Conservation (phyloP, 805 yeast genomes). For the Yamadazyma sp. region DNA sequence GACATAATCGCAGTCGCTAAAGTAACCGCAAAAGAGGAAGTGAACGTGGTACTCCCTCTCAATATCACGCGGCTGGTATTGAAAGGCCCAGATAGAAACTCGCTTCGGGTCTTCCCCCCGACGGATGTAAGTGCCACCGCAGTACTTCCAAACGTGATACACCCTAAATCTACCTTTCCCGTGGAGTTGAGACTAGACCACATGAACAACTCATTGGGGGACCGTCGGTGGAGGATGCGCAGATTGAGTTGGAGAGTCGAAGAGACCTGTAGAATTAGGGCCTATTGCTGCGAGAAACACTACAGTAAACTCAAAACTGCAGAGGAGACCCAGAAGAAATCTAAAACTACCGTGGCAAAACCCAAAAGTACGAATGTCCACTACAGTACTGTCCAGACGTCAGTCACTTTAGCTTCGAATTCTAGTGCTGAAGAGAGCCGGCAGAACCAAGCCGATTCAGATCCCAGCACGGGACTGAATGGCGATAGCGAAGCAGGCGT, state of each 20-base stretch:
- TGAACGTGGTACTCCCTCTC: slow-evolving; percentile 56
- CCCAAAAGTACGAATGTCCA: slow-evolving; percentile 19
- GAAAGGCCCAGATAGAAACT: slow-evolving; percentile 80
- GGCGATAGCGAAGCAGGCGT: slow-evolving; percentile 15
- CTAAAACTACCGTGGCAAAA: slow-evolving; percentile 6
- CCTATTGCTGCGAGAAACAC: slow-evolving; percentile 60
- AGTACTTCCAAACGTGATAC: slow-evolving; percentile 81
- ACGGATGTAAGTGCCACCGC: slow-evolving; percentile 87
- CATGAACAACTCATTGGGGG: slow-evolving; percentile 49
- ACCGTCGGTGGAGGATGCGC: slow-evolving; percentile 87
- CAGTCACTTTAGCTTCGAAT: slow-evolving; percentile 17
- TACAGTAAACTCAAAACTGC: slow-evolving; percentile 45
- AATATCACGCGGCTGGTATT: slow-evolving; percentile 74
- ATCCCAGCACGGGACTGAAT: slow-evolving; percentile 13
- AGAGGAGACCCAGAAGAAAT: slow-evolving; percentile 36
- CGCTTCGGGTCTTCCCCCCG: slow-evolving; percentile 92
- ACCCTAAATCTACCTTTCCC: slow-evolving; percentile 84
- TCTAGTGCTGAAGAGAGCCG: slow-evolving; percentile 2
- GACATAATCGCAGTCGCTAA: slow-evolving; percentile 68
- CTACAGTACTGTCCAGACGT: slow-evolving; percentile 31
- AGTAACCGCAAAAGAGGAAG: slow-evolving; percentile 24
- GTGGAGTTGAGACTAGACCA: slow-evolving; percentile 82
- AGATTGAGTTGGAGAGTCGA: slow-evolving; percentile 87
- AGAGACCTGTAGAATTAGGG: slow-evolving; percentile 67
- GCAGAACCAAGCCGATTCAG: slow-evolving; percentile 3